Evolutionary conservation across 2,329 filamentous ascomycete species (phyloP).

Genomic region (Diplodia seriata): DNA sequence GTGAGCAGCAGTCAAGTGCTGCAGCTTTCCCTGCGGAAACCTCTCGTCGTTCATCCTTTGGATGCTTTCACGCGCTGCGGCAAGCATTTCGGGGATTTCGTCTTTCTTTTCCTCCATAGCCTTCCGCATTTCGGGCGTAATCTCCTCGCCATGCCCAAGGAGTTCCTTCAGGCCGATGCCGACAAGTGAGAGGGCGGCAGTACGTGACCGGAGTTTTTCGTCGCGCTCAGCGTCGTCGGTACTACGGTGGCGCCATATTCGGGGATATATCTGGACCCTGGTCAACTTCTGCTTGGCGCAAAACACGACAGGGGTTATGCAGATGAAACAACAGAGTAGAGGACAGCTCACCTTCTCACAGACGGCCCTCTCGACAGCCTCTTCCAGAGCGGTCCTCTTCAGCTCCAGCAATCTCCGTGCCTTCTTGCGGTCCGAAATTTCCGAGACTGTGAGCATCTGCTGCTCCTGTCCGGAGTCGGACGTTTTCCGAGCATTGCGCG

Average conservation of each 20-base stretch:
- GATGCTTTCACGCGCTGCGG: constrained; percentile 71
- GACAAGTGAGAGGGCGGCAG: constrained; percentile 86
- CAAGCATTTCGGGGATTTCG: constrained; percentile 75
- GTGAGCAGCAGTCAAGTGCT: constrained; percentile 85
- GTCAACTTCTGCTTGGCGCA: constrained; percentile 42
- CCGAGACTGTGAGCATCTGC: constrained; percentile 89
- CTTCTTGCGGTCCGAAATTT: constrained; percentile 80
- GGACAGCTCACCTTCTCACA: constrained; percentile 68
- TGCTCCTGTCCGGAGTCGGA: constrained; percentile 60
- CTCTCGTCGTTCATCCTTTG: constrained; percentile 83
- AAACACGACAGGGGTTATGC: constrained; percentile 16
- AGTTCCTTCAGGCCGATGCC: constrained; percentile 88
- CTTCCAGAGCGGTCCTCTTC: constrained; percentile 79
- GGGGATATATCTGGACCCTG: constrained; percentile 64
- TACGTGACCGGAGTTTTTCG: constrained; percentile 92
- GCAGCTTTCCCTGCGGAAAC: constrained; percentile 89
- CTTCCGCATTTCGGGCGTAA: constrained; percentile 63
- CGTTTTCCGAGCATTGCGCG: constrained; percentile 50
- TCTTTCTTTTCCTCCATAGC: constrained; percentile 61
- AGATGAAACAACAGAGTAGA: background rate
- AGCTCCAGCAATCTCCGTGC: constrained; percentile 78
- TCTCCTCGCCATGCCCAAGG: constrained; percentile 62
- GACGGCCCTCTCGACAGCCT: constrained; percentile 85
- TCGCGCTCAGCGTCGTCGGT: constrained; percentile 95
- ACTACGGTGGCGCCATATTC: constrained; percentile 88